Base-by-base conservation (phyloP, 106 monocot species). In the Dendrobium nobile region DNA sequence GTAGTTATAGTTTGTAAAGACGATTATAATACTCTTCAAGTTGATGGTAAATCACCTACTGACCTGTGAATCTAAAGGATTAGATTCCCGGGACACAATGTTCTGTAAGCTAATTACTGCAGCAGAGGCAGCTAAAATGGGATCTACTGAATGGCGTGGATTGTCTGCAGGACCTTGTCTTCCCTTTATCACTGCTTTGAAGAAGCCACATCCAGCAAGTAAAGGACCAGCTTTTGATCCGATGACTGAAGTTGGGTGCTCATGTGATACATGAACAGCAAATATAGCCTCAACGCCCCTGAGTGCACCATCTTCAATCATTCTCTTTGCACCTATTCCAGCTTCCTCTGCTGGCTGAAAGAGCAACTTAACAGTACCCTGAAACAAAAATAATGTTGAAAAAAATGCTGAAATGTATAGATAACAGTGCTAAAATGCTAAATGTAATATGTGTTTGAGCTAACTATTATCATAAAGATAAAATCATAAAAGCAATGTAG, bases 281-380 rank as follows among this genome's bases (percentile, higher is more conserved):
- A 96, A 96, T 47, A 96, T 96, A 72, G 93, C 96, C 65, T 90
- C 89, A 22, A 91, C 91, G 28, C 80, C 79, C 37, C 81, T 80
- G 81, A 96, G 77, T 4, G 93, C 96, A 15, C 96, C 96, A 73
- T 86, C 91, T 70, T 93, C 85, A 41, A 96, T 93, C 96, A 93
- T 96, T 67, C 87, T 77, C 83, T 91, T 91, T 16, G 96, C 93
- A n/a, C 96, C 96, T 4, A 82, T 80, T 54, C 90, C 91, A 19
- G 90, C 79, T 82, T 96, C 96, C 83, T 96, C 96, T 5, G 96
- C 96, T 37, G 96, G 96, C 76, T 96, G 96, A 77, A 96, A 96
- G 31, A 96, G 78, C 9, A 96, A 84, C 80, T 87, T 90, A 44
- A 96, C 96, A 54, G 96, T 96, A 33, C 96, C 96, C 96, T 96